phyloP scores from a whole-genome alignment of 139 green algal genomes.

The Ostreobium quekettii region DNA sequence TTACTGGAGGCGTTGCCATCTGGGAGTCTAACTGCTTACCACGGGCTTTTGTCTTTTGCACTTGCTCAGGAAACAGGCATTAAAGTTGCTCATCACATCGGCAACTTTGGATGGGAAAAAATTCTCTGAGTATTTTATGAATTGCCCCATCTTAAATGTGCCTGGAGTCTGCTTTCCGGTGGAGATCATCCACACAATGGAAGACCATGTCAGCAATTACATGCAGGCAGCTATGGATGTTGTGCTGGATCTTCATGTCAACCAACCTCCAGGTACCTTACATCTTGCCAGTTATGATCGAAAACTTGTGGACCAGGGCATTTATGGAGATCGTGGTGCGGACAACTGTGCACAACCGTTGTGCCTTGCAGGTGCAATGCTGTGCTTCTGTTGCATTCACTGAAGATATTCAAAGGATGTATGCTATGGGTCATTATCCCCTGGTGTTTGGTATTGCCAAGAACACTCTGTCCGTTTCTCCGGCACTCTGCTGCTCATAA shows the following conservation, averaged over 20 bases:
- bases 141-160: conserved; percentile 76
- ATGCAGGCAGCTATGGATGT: conserved; percentile 48
- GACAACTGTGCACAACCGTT: too few relatives aligned
- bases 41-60: not conserved
- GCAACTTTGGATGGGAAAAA: conserved; percentile 86
- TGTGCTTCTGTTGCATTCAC: too few relatives aligned
- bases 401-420: too few relatives aligned
- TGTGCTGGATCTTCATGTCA: conserved; percentile 67
- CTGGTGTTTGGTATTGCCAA: too few relatives aligned
- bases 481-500: too few relatives aligned
- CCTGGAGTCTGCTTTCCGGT: conserved; percentile 79
- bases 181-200: conserved; percentile 59
- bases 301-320: too few relatives aligned
- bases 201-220: conserved; percentile 49
- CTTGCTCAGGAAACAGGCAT: conserved; percentile 22
- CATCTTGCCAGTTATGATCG: too few relatives aligned
- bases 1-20: not conserved
- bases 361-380: too few relatives aligned
- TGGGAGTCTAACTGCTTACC: not conserved
- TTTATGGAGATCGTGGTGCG: too few relatives aligned
- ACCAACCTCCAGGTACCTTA: conserved; percentile 46
- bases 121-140: conserved; percentile 74
- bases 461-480: too few relatives aligned
- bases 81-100: conserved; percentile 80
- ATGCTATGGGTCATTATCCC: too few relatives aligned